Base-by-base conservation (phyloP, 805 yeast species). In the Yueomyces sinensis region DNA sequence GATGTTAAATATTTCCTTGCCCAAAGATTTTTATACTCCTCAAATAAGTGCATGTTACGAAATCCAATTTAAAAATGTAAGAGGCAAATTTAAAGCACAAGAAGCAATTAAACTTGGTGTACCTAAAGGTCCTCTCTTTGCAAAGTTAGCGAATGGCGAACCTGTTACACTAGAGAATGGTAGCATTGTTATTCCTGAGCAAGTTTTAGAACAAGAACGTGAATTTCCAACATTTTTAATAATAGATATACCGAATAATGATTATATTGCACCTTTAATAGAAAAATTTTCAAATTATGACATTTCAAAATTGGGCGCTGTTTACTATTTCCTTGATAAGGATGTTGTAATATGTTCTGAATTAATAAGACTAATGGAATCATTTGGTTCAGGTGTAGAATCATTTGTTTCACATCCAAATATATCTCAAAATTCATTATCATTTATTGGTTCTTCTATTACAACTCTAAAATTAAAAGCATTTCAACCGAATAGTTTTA, bases 311-410 rank as follows among this genome's bases (percentile, higher is more conserved):
- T 58, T 63, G 2, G 58, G 68, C 16, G 69, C 73, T 1, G 79
- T 86, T 1, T 86, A 82, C 52, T 94, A 83, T 55, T 71, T 83
- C 37, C 57, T 91, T 19, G 91, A 81, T n/a, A 70, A 65, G 5
- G 70, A 65, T 2, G 62, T 82, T 1, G 62, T 70, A 1, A 40
- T 61, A 27, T 59, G 59, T 41, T 54, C 58, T 1, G 58, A 57
- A 4, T 72, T 81, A 43, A 32, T 56, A 5, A 39, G 51, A 0
- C 77, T 82, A 41, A 65, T 81, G 44, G 54, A 65, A 34, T 52
- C 62, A 4, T 77, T 83, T 43, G 27, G 32, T 11, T 13, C 14
- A 3, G 16, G 29, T 4, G 62, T 74, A 20, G 49, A 62, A 28
- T 94, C 84, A 53, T 62, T 75, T 33, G 63, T 89, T 4, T 76